phyloP scores from a whole-genome alignment of 164 flowering plant species.

The Malania oleifera region DNA sequence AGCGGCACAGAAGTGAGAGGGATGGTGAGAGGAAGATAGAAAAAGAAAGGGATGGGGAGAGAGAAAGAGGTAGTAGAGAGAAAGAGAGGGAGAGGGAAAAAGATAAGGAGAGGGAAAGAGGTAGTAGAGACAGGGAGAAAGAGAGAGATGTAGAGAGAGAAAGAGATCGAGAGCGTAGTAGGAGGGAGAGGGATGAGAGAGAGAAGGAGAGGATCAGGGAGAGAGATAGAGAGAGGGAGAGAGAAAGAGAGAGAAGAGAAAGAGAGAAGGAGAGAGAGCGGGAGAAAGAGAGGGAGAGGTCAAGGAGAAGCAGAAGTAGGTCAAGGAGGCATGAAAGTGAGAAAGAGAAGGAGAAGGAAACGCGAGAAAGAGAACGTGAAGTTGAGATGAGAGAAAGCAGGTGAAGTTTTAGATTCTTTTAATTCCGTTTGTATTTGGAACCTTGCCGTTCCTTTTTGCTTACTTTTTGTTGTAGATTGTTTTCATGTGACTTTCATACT shows the following conservation, averaged over 20 bases:
- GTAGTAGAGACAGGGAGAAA: conserved; percentile 15
- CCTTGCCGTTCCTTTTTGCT: too few species aligned
- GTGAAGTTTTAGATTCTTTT: too few species aligned
- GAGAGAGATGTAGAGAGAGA: conserved; percentile 11
- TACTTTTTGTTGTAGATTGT: too few species aligned
- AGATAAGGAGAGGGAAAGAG: conserved; percentile 22
- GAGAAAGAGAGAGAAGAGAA: conserved; percentile 10
- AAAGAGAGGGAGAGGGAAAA: conserved; percentile 23
- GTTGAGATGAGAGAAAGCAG: conserved; percentile 42
- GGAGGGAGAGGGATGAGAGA: not conserved
- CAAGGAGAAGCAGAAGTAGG: conserved; percentile 9
- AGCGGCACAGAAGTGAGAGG: conserved; percentile 20
- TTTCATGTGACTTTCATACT: too few species aligned
- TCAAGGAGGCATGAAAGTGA: conserved; percentile 15
- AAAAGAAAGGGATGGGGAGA: conserved; percentile 27
- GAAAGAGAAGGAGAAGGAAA: conserved; percentile 18
- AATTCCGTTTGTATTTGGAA: too few species aligned
- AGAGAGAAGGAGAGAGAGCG: not conserved
- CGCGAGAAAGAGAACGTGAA: conserved; percentile 32
- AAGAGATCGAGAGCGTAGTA: not conserved
- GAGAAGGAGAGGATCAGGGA: conserved; percentile 16
- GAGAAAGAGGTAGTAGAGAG: conserved; percentile 20
- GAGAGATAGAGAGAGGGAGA: conserved; percentile 22
- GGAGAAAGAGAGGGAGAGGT: conserved; percentile 2
- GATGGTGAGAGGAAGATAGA: conserved; percentile 32